Evolutionary conservation across 2,329 filamentous ascomycete genomes (phyloP), one percentile per base, ranked within the genome.

Genomic region (Penicillium sp.): DNA sequence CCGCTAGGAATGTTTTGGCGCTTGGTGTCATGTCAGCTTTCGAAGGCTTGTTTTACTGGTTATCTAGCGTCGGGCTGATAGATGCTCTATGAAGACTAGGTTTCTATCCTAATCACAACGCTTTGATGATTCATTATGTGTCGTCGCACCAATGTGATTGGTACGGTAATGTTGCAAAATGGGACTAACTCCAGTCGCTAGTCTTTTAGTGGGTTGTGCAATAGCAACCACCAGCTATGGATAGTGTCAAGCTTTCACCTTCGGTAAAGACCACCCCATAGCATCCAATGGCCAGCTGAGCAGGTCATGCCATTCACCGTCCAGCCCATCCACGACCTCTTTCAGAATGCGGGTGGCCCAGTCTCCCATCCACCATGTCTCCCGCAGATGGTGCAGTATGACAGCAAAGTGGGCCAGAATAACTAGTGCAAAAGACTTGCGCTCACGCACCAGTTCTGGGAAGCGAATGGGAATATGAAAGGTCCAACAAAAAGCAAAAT

Each of bases 301-400:
- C 31, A 68, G 62, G 19, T 67, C 62, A 13, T 56, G 63, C 68
- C 67, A 73, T 46, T 68, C 64, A 4, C 59, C 39, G 22, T 65
- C 66, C n/a, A 75, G 48, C 22, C 52, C 46, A 37, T 65, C 60
- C 14, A 67, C 67, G 24, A 89, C 80, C 21, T 87, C 86, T 68
- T 85, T 82, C 16, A 90, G 84, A 64, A 90, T 85, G 54, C 85
- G 82, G 16, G 82, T 81, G 8, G 86, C 83, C 65, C 89, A 86
- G 39, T 87, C 86, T 21, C 85, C 80, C 27, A 90, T 75, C 88
- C 88, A 91, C 88, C 88, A 91, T 16, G 86, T 76, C 16, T 78
- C 72, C 58, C 87, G 83, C 60, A 88, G 77, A 33, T 81, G 80
- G 66, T 86, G 86, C 47, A 90, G 76, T 3, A 78, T 56, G 9